Base-by-base conservation (phyloP, 306 rosid species). In the Abrus pulchellus region DNA sequence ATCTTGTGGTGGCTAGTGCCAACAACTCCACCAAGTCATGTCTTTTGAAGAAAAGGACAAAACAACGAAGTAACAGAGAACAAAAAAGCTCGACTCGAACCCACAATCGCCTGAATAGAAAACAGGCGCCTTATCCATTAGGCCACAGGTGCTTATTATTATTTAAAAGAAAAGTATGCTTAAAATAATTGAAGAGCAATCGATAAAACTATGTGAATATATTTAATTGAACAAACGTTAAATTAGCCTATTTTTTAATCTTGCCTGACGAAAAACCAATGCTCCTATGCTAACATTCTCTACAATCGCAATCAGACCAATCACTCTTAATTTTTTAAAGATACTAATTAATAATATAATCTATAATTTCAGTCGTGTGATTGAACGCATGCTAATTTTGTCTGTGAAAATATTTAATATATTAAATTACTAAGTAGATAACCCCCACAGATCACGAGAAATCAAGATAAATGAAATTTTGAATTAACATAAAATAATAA, bases 41-140 rank as follows among this genome's bases (percentile, higher is more conserved):
- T 20, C 20, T 3, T 49, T 49, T 28, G 12, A 48, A 49, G 41
- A 32, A 33, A 6, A 50, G 2, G n/a, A 2, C 14, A 20, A 20
- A 20, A 20, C 20, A 20, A 20, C 20, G 20, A 20, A 20, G 20
- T 20, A 20, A 20, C 6, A 29, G 29, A 30, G 3, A 27, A 9
- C 1, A 0, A 6, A 3, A 20, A 4, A 45, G 28, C 0, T 0
- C 0, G 81, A 83, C 84, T 84, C 87, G 87, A 79, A 84, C 84
- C 74, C 81, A 79, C 84, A 86, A 80, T 86, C 87, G 85, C 70
- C 50, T 80, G 81, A 86, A 83, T 83, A 86, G 85, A 86, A 86
- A 83, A 71, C 83, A 80, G 54, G 75, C 87, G 85, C 87, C 87
- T 86, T 80, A 86, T 86, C 90, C 90, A 86, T 83, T 86, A 76